Base-by-base conservation (phyloP, 768 basidiomycete species). In the Pholiota conissans region DNA sequence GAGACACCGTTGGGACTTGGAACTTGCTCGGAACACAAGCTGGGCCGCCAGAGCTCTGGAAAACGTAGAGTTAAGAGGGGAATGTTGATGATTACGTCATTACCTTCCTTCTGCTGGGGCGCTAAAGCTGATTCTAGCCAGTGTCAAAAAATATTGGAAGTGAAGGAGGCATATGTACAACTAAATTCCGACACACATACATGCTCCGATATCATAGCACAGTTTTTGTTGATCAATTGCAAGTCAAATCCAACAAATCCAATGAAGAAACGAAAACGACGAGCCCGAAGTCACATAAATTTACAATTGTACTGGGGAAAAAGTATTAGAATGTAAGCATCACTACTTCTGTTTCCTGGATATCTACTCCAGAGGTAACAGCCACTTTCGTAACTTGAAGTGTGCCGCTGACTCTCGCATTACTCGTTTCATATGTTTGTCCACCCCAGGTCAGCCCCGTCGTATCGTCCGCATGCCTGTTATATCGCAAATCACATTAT, bases 381-480 rank as follows among this genome's bases (percentile, higher is more conserved):
- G 49, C 28, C 7, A 62, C 59, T 0, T 32, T 71, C 50, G 78
- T 66, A 1, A 73, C 60, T 3, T 60, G 62, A 32, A 74, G 56
- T 24, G 37, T 58, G 3, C 84, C 82, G 26, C 67, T 67, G 11
- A 79, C 72, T 34, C 68, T 73, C 0, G 72, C 82, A 49, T 82
- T 67, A 30, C 59, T 53, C 0, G 83, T 85, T 63, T 85, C 85
- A 54, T 83, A 85, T 0, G 78, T 80, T 63, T 81, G 82, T 3
- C 83, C 84, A 49, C 79, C 84, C 83, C 84, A 84, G 0, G 74
- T 82, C 52, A 86, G 52, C 10, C 80, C 80, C 14, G 76, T 73
- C 3, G 69, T 74, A 60, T 81, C 83, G 56, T 83, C 77, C 2
- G 84, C 79, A 56, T 79, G 73, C 13, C 80, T 84, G 18, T 7